Conservation (phyloP, 805 yeast genomes). For the Ogataea kodamae region DNA sequence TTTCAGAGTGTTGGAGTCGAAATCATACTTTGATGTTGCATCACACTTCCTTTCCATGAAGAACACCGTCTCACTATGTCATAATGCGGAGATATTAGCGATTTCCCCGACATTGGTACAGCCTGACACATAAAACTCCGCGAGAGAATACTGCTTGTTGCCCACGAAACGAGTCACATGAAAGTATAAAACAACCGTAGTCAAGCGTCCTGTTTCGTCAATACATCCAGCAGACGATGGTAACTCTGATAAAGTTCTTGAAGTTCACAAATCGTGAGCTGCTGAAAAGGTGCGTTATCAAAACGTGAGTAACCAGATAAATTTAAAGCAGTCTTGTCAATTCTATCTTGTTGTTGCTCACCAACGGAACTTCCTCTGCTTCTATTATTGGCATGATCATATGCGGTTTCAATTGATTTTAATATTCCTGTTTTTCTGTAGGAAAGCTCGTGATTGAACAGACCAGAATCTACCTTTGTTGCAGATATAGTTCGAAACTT, state of each 20-base stretch:
- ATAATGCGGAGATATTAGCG: no score
- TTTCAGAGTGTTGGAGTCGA: no score
- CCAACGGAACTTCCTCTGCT: conserved; percentile 28
- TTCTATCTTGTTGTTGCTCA: conserved; percentile 7
- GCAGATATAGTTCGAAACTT: no score
- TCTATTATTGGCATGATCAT: conserved; percentile 31
- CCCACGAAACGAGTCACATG: no score
- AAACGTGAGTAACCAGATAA: conserved; percentile 18
- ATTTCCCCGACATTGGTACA: no score
- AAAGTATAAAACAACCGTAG: no score
- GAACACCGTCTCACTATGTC: no score
- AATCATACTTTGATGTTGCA: no score
- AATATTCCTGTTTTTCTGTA: conserved; percentile 18
- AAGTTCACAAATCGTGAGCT: conserved; percentile 29
- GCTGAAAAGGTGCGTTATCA: conserved; percentile 27
- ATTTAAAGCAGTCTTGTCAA: conserved; percentile 8
- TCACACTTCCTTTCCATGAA: no score
- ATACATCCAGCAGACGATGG: conserved; percentile 22
- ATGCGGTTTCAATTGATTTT: conserved; percentile 32
- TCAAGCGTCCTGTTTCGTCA: conserved; percentile 4
- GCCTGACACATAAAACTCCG: no score
- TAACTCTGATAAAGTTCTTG: conserved; percentile 28
- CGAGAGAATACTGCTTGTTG: no score
- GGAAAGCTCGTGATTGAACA: conserved; percentile 14
- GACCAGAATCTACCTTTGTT: no score